Percentiles rank a stretch among this genome's conserved stretches.
These are phyloP conservation scores for Gossypium davidsonii DNA, from an alignment of 441 rosid genomes.

Conservation along the genomic window DNA sequence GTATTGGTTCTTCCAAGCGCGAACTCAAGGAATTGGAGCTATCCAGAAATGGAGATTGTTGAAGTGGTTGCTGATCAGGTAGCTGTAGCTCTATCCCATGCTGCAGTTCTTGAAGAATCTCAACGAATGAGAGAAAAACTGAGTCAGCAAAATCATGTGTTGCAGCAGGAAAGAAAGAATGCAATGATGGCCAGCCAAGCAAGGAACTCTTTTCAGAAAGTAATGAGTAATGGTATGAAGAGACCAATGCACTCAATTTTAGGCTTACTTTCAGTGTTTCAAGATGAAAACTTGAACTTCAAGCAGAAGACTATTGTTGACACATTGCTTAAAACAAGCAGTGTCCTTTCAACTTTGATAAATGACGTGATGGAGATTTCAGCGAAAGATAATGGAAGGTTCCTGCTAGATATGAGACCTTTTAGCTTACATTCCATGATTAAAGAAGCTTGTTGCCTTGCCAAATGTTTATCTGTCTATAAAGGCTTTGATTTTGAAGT, in stretches of 20 bases:
- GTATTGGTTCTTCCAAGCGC: slow-evolving; percentile 55
- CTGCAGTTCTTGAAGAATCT: slow-evolving; percentile 68
- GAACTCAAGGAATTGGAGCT: slow-evolving; percentile 44
- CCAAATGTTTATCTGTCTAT: slow-evolving; percentile 51
- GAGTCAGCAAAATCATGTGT: slow-evolving; percentile 45
- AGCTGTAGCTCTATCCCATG: slow-evolving; percentile 73
- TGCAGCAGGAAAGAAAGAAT: slow-evolving; percentile 55
- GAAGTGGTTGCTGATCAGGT: slow-evolving; percentile 84
- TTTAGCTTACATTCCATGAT: slow-evolving; percentile 58
- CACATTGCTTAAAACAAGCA: slow-evolving; percentile 47
- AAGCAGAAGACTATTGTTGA: slow-evolving; percentile 50
- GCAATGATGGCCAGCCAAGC: slow-evolving; percentile 80
- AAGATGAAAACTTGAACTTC: slow-evolving; percentile 37
- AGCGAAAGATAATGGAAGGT: slow-evolving; percentile 48
- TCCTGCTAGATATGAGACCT: slow-evolving; percentile 39
- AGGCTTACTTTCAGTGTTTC: slow-evolving; percentile 63
- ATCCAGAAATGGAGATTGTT: slow-evolving; percentile 53
- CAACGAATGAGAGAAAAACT: slow-evolving; percentile 64
- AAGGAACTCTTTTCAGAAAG: slow-evolving; percentile 66
- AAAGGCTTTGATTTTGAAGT: slow-evolving; percentile 50
- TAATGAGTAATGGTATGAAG: slow-evolving; percentile 74
- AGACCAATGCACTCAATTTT: slow-evolving; percentile 69
- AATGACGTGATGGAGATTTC: slow-evolving; percentile 61
- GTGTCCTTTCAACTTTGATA: slow-evolving; percentile 55
- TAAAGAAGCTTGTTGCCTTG: slow-evolving; percentile 62